Evolutionary conservation across 768 basidiomycete genomes (phyloP).

Genomic region (Tylopilus felleus): DNA sequence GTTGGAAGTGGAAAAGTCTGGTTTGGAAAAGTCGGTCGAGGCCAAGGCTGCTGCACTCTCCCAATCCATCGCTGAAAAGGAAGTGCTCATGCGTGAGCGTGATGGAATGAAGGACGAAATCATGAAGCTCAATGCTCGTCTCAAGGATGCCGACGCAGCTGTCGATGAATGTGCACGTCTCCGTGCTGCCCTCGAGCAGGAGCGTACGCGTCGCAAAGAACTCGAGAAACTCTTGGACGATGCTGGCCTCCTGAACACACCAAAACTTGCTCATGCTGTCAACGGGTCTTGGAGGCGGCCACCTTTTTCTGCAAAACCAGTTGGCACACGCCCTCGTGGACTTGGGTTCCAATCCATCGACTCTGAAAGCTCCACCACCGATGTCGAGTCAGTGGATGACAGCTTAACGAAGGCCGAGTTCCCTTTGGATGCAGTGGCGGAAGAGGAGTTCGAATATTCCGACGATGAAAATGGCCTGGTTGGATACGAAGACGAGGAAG

Average conservation of each 20-base stretch:
- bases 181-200: constrained; percentile 36
- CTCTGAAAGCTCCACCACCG: constrained; percentile 61
- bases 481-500: constrained; percentile 70
- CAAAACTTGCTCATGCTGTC: constrained; percentile 31
- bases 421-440: constrained; percentile 54
- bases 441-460: constrained; percentile 45
- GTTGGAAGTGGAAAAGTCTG: constrained; percentile 64
- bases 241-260: constrained; percentile 43
- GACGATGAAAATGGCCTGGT: constrained; percentile 55
- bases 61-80: constrained; percentile 28
- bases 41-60: constrained; percentile 31
- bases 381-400: constrained; percentile 61
- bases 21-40: constrained; percentile 48
- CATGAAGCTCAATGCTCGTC: constrained; percentile 28
- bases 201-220: constrained; percentile 40
- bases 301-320: constrained; percentile 20
- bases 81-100: constrained; percentile 25
- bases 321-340: constrained; percentile 39
- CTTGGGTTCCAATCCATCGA: constrained; percentile 59
- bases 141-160: constrained; percentile 26
- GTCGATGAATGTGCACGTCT: constrained; percentile 28
- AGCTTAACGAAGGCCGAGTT: constrained; percentile 40
- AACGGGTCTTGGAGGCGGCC: constrained; percentile 15
- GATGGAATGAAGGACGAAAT: constrained; percentile 30
- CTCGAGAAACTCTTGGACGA: constrained; percentile 54